phyloP scores from a whole-genome alignment of 1,284 basidiomycete genomes.

The Mycocalia duriaeana region DNA sequence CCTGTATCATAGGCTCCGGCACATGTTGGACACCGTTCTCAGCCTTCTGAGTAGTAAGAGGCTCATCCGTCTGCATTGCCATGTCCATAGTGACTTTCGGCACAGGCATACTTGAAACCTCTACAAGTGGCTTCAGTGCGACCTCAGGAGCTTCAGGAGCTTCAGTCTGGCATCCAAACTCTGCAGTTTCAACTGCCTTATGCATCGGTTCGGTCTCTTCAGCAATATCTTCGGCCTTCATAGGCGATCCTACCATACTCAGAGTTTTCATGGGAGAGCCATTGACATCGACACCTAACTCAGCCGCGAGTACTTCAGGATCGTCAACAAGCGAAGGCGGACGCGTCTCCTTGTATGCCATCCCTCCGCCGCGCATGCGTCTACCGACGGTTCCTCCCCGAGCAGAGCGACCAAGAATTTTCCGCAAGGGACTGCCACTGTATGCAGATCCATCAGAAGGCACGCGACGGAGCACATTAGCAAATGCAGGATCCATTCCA shows the following conservation, averaged over 20 bases:
- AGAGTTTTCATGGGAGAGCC: constrained; percentile 20
- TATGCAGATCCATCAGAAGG: constrained; percentile 51
- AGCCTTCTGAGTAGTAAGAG: constrained; percentile 19
- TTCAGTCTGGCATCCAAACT: constrained; percentile 61
- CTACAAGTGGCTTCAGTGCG: constrained; percentile 13
- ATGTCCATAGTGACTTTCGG: constrained; percentile 33
- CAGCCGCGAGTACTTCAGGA: constrained; percentile 63
- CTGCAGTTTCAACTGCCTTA: constrained; percentile 45
- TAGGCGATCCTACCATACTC: constrained; percentile 8
- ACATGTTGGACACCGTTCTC: constrained; percentile 41
- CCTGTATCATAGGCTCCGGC: constrained; percentile 26
- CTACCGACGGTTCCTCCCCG: constrained; percentile 47
- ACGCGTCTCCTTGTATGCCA: constrained; percentile 58
- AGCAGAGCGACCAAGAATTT: constrained; percentile 42
- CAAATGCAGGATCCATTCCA: constrained; percentile 80
- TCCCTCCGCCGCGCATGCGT: constrained; percentile 57
- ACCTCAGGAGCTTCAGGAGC: constrained; percentile 14
- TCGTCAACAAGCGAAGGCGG: constrained; percentile 65
- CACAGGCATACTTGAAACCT: constrained; percentile 28
- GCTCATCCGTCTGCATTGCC: constrained; percentile 48
- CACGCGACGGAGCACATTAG: constrained; percentile 64
- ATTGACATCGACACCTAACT: constrained; percentile 45
- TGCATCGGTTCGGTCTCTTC: constrained; percentile 33
- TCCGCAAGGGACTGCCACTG: constrained; percentile 51
- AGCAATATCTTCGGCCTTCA: constrained; percentile 35